Base-by-base conservation (phyloP, 2,329 filamentous ascomycete species). In the Sarocladiaceae sp. region DNA sequence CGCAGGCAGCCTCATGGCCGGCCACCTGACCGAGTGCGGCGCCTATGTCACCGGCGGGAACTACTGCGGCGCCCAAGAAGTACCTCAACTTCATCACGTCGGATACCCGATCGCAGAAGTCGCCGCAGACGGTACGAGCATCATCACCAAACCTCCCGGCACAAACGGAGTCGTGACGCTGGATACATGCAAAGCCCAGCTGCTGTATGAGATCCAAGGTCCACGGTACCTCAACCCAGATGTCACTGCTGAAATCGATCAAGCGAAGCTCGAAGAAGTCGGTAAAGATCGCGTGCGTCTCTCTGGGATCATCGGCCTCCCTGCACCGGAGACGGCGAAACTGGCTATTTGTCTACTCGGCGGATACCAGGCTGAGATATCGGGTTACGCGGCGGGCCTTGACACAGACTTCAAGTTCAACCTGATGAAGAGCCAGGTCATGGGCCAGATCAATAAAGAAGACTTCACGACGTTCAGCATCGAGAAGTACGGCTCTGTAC, bases 21-120 rank as follows among this genome's bases (percentile, higher is more conserved):
- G 70, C 1, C 69, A 75, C 53, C 52, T 74, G 13, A 73, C 74
- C 40, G 72, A 76, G 50, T 75, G 72, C 51, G 67, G 64, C 2
- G 62, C 66, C 2, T 77, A 77, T 49, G 69, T 69, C 3, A 73
- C 71, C 1, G 73, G 73, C 0, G 67, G 59, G 0, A 77, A 77
- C 47, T 77, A 74, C 45, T 62, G 71, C 2, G 73, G 71, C 2
- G 72, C 35, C 0, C 12, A 26, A 15, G 46, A 48, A 39, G 33
- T 48, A 10, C 35, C 43, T 10, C 46, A 48, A 10, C 48, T 58
- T 3, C 50, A 57, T 15, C 47, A 56, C 18, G 47, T 55, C 10
- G 56, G 55, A 3, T 60, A 55, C 35, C 59, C 58, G 3, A 60
- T 64, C 24, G 57, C 58, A 19, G 59, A 63, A 47, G 53, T 64